Evolutionary conservation across 306 rosid species (phyloP).

Genomic region (Quercus bicolor): DNA sequence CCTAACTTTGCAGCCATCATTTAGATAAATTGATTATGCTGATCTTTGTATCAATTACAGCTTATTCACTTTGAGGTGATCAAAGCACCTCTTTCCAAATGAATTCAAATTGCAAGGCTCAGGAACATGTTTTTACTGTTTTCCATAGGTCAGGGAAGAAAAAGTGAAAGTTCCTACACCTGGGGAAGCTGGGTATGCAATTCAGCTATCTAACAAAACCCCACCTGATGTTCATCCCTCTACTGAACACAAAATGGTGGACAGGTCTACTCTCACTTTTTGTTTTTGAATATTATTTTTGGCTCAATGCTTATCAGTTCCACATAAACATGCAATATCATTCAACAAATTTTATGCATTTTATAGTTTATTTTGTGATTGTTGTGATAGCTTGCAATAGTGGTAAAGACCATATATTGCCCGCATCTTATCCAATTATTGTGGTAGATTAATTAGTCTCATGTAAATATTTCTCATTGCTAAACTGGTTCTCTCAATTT

Average conservation of each 20-base stretch:
- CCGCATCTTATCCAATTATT: conserved; percentile 8
- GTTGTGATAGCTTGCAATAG: background rate
- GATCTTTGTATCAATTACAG: background rate
- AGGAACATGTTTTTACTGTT: conserved; percentile 11
- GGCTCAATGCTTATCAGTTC: background rate
- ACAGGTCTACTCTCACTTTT: conserved; percentile 9
- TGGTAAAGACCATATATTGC: conserved; percentile 2
- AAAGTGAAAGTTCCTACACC: conserved; percentile 74
- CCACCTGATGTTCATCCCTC: conserved; percentile 92
- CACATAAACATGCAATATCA: background rate
- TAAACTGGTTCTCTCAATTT: conserved; percentile 10
- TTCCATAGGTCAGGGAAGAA: conserved; percentile 66
- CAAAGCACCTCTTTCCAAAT: too few species aligned
- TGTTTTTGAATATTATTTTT: background rate
- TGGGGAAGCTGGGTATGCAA: conserved; percentile 87
- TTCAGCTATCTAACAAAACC: conserved; percentile 83
- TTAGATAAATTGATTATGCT: background rate
- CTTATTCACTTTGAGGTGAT: background rate
- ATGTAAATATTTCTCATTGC: background rate
- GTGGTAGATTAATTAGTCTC: background rate
- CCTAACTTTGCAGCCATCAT: background rate
- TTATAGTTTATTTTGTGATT: background rate
- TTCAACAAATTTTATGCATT: background rate
- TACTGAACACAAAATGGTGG: conserved; percentile 68
- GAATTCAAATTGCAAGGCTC: background rate